phyloP scores from a whole-genome alignment of 2,329 filamentous ascomycete species.

The Xylariaceae sp. region DNA sequence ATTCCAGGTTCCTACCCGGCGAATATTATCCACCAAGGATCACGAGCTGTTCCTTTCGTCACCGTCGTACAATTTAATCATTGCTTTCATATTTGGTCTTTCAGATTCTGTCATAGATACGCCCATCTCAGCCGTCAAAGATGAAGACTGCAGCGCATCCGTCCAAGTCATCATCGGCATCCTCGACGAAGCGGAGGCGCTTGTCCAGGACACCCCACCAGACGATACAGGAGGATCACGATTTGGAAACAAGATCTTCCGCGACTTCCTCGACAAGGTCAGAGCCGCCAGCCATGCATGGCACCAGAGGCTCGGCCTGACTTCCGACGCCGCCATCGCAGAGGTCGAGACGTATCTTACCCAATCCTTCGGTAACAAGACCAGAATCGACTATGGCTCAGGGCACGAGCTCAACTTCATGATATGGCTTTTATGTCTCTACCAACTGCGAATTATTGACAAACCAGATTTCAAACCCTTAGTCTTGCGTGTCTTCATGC shows the following conservation, averaged over 20 bases:
- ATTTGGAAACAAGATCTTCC: constrained; percentile 94
- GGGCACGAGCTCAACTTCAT: constrained; percentile 98
- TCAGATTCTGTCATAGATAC: constrained; percentile 80
- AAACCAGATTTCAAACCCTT: constrained; percentile 73
- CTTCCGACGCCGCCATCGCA: constrained; percentile 59
- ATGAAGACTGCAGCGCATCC: constrained; percentile 62
- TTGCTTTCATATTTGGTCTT: constrained; percentile 85
- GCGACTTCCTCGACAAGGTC: constrained; percentile 76
- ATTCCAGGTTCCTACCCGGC: constrained; percentile 73
- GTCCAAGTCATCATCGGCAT: constrained; percentile 72
- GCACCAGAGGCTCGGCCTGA: constrained; percentile 68
- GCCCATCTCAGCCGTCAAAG: constrained; percentile 67
- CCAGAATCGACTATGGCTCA: constrained; percentile 93
- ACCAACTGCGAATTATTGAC: constrained; percentile 74
- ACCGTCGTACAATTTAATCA: constrained; percentile 75
- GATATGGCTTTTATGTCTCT: constrained; percentile 94
- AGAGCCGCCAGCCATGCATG: constrained; percentile 63
- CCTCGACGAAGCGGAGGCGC: constrained; percentile 70
- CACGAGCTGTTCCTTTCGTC: constrained; percentile 83
- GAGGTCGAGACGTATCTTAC: constrained; percentile 83
- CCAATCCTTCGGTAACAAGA: constrained; percentile 84
- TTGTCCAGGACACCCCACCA: constrained; percentile 75
- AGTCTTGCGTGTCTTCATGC: constrained; percentile 78
- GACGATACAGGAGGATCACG: constrained; percentile 86
- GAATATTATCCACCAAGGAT: constrained; percentile 82